A percentile compares a stretch with the other conserved stretches of the same genome.
phyloP scores from a whole-genome alignment of 768 basidiomycete genomes.

The Albatrellus ellisii region DNA sequence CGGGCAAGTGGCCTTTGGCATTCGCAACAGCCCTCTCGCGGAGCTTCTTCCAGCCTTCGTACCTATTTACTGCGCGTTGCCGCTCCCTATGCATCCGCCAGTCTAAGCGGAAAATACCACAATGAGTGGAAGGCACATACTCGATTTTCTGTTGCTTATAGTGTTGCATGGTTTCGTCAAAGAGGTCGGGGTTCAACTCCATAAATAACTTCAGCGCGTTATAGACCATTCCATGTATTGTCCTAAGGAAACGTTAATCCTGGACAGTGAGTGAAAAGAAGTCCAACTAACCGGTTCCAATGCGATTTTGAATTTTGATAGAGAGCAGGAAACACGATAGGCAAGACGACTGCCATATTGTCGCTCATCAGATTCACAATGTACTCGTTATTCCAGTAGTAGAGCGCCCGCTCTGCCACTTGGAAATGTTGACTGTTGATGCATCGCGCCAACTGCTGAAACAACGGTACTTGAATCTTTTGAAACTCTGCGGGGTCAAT shows the following conservation, averaged over 20 bases:
- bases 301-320: constrained; percentile 95
- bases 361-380: constrained; percentile 99
- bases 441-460: constrained; percentile 90
- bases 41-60: constrained; percentile 83
- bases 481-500: constrained; percentile 94
- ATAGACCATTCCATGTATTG: constrained; percentile 98
- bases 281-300: constrained; percentile 81
- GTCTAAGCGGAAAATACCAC: background rate
- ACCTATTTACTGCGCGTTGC: constrained; percentile 71
- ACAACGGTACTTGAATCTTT: constrained; percentile 87
- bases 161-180: constrained; percentile 86
- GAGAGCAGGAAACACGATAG: constrained; percentile 93
- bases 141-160: constrained; percentile 81
- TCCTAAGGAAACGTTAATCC: constrained; percentile 34
- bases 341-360: constrained; percentile 77
- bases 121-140: constrained; percentile 27
- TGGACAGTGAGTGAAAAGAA: constrained; percentile 1
- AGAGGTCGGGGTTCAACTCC: constrained; percentile 96
- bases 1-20: constrained; percentile 56
- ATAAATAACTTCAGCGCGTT: constrained; percentile 97
- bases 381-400: constrained; percentile 99
- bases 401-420: constrained; percentile 90
- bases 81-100: constrained; percentile 48
- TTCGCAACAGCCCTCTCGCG: constrained; percentile 67
- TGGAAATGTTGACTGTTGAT: constrained; percentile 99